A percentile compares a stretch with the other conserved stretches of the same genome.
Evolutionary conservation across 768 basidiomycete genomes (phyloP).

Genomic region (Phanerochaete sordida): DNA sequence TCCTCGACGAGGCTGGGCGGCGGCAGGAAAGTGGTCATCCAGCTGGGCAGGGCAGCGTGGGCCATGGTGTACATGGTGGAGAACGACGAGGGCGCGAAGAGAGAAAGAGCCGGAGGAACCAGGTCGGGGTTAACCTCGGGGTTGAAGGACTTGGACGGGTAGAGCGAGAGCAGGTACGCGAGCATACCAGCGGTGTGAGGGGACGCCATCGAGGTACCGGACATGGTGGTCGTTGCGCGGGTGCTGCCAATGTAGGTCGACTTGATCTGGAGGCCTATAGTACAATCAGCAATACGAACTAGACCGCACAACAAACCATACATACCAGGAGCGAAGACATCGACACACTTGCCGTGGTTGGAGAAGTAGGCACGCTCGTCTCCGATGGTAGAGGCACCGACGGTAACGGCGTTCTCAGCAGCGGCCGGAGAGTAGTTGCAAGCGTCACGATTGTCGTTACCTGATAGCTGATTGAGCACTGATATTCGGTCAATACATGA

Average conservation of each 20-base stretch:
- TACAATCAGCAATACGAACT: background rate
- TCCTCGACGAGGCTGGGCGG: constrained; percentile 41
- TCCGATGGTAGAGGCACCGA: constrained; percentile 82
- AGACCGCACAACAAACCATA: background rate
- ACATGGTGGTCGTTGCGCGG: constrained; percentile 67
- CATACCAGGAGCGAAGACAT: constrained; percentile 84
- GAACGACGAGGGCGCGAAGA: constrained; percentile 34
- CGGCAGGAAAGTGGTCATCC: constrained; percentile 57
- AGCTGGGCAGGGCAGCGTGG: constrained; percentile 53
- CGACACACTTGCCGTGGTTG: constrained; percentile 88
- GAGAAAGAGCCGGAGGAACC: constrained; percentile 31
- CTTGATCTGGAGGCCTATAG: constrained; percentile 73
- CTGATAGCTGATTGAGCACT: constrained; percentile 30
- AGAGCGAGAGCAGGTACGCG: constrained; percentile 90
- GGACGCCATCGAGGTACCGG: constrained; percentile 93
- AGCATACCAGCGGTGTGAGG: constrained; percentile 89
- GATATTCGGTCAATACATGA: background rate
- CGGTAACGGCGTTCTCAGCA: constrained; percentile 87
- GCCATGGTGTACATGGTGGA: constrained; percentile 50
- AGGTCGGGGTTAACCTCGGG: constrained; percentile 41
- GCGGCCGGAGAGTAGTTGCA: constrained; percentile 93
- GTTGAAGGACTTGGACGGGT: constrained; percentile 64
- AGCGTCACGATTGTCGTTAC: constrained; percentile 83
- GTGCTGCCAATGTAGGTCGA: constrained; percentile 77
- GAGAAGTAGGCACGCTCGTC: constrained; percentile 91